phyloP scores from a whole-genome alignment of 805 yeast genomes.

The Candida nemodendra region DNA sequence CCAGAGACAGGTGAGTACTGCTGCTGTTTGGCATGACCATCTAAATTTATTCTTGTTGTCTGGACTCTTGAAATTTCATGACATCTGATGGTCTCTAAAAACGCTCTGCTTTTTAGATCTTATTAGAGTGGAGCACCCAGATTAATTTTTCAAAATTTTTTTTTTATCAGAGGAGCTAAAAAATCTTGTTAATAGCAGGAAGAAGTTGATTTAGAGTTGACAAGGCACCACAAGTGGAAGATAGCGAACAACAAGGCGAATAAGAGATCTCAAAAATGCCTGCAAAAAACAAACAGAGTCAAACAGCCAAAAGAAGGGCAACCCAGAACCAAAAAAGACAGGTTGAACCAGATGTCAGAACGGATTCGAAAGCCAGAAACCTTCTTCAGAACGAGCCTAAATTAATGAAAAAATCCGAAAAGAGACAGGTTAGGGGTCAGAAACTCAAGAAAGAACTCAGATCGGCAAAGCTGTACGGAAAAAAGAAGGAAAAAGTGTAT shows the following conservation, averaged over 20 bases:
- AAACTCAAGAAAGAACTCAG: constrained; percentile 67
- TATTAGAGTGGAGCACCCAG: too few species aligned
- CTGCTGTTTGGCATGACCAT: too few species aligned
- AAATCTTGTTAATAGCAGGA: too few species aligned
- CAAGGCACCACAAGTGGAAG: too few species aligned
- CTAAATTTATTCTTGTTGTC: too few species aligned
- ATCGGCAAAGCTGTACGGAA: constrained; percentile 65
- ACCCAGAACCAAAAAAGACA: constrained; percentile 53
- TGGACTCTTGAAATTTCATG: too few species aligned
- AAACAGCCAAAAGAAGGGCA: constrained; percentile 55
- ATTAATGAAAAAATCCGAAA: constrained; percentile 56
- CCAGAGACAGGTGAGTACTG: neutral
- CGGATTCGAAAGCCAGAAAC: constrained; percentile 70
- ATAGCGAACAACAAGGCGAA: constrained; percentile 2
- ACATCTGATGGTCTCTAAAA: too few species aligned
- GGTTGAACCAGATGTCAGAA: constrained; percentile 63
- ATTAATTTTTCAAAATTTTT: neutral
- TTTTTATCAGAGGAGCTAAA: neutral
- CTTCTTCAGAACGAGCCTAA: constrained; percentile 58
- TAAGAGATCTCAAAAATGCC: constrained; percentile 23
- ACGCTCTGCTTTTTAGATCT: too few species aligned
- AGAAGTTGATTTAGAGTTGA: too few species aligned
- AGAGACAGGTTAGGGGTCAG: constrained; percentile 46
- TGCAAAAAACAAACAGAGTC: constrained; percentile 43
- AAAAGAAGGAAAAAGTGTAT: constrained; percentile 54